Evolutionary conservation across 257 asterid species (phyloP).

Genomic region (Solanum okadae): DNA sequence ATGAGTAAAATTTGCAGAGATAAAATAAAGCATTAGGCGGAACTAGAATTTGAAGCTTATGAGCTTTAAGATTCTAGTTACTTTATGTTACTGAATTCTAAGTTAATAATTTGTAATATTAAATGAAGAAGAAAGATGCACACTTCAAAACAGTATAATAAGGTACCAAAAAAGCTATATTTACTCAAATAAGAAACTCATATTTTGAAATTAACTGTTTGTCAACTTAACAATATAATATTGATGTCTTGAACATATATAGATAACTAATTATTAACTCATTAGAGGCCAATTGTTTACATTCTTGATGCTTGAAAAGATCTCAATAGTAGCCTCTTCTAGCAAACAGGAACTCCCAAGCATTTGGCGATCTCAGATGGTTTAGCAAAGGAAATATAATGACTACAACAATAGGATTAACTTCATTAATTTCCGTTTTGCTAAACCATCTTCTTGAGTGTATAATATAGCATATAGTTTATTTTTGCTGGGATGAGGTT

Average conservation of each 20-base stretch:
- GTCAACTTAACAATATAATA: background rate
- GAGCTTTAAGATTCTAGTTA: background rate
- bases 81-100: background rate
- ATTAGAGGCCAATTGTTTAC: background rate
- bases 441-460: background rate
- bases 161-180: background rate
- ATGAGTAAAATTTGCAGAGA: background rate
- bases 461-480: background rate
- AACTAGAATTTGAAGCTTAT: background rate
- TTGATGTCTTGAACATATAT: background rate
- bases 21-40: background rate
- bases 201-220: background rate
- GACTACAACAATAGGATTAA: background rate
- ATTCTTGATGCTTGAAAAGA: background rate
- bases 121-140: background rate
- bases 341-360: background rate
- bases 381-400: conserved; percentile 1
- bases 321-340: background rate
- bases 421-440: background rate
- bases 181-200: background rate
- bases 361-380: background rate
- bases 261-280: background rate
- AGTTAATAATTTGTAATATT: background rate
- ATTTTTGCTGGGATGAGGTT: background rate
- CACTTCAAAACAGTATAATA: background rate